Evolutionary conservation across 164 flowering plant genomes (phyloP).

Genomic region (Aristolochia contorta): DNA sequence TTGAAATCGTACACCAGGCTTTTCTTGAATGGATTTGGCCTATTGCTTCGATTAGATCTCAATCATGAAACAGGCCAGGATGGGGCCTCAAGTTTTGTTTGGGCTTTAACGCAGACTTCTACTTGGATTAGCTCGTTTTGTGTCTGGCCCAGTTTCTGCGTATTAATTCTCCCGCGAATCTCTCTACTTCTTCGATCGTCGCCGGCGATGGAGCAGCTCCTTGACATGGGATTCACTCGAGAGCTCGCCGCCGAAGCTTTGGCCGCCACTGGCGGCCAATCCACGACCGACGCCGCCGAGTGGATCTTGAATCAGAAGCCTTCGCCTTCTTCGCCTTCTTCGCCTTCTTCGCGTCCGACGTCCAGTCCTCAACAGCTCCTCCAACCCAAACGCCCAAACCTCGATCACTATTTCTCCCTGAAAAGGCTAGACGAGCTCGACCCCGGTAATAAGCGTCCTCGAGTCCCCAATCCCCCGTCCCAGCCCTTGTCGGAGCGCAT

Average conservation of each 20-base stretch:
- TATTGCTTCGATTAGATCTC: too few species aligned
- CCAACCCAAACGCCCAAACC: constrained; percentile 5
- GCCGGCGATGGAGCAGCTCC: constrained; percentile 54
- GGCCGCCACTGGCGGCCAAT: constrained; percentile 59
- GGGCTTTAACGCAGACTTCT: too few species aligned
- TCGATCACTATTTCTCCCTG: constrained; percentile 1
- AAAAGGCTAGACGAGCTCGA: background rate
- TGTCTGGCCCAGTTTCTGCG: too few species aligned
- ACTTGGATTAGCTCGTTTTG: too few species aligned
- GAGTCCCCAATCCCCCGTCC: background rate
- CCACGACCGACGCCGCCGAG: constrained; percentile 62
- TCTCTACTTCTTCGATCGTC: too few species aligned
- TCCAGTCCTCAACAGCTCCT: constrained; percentile 21
- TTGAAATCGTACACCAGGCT: too few species aligned
- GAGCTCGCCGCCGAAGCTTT: constrained; percentile 54
- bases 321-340: constrained; percentile 4
- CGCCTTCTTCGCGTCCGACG: constrained; percentile 4
- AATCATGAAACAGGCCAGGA: too few species aligned
- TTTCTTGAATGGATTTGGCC: too few species aligned
- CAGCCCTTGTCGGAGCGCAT: constrained; percentile 64
- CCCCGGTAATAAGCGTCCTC: constrained; percentile 4
- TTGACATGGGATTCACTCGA: constrained; percentile 67
- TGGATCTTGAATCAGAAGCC: constrained; percentile 49
- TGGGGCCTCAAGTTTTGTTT: too few species aligned
- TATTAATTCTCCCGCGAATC: too few species aligned